These are phyloP conservation scores for Ceratobasidium sp. DNA, from an alignment of 1,284 basidiomycete species.

Conservation along the genomic window DNA sequence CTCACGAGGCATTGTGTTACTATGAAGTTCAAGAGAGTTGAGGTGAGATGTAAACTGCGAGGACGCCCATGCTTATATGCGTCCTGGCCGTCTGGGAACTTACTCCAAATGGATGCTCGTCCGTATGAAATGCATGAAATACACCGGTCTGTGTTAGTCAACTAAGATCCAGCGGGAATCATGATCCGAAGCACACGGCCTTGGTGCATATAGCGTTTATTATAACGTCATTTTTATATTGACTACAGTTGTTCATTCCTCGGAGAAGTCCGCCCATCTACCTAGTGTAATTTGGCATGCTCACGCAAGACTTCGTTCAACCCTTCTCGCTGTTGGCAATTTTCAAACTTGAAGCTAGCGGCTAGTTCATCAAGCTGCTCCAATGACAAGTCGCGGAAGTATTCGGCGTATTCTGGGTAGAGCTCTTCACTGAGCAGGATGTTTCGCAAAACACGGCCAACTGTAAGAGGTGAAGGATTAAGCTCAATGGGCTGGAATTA, in stretches of 20 bases:
- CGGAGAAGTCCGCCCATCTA: not conserved
- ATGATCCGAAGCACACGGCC: not conserved
- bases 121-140: slow-evolving; percentile 28
- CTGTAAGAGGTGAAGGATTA: slow-evolving; percentile 32
- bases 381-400: slow-evolving; percentile 48
- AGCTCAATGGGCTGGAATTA: not conserved
- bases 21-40: not conserved
- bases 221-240: not conserved
- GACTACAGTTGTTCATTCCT: not conserved
- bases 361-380: slow-evolving; percentile 53
- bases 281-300: slow-evolving; percentile 28
- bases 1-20: not conserved
- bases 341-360: slow-evolving; percentile 51
- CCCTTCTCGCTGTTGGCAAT: slow-evolving; percentile 49
- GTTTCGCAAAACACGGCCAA: slow-evolving; percentile 62
- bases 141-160: slow-evolving; percentile 6
- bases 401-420: slow-evolving; percentile 48
- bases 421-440: slow-evolving; percentile 70
- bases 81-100: not conserved
- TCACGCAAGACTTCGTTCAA: slow-evolving; percentile 48
- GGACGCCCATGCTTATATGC: too few relatives aligned
- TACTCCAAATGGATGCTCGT: slow-evolving; percentile 18
- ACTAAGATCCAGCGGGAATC: not conserved
- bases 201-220: not conserved
- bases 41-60: not conserved